Conservation (phyloP, 176 grass and related monocot species). For the Panicum miliaceum region DNA sequence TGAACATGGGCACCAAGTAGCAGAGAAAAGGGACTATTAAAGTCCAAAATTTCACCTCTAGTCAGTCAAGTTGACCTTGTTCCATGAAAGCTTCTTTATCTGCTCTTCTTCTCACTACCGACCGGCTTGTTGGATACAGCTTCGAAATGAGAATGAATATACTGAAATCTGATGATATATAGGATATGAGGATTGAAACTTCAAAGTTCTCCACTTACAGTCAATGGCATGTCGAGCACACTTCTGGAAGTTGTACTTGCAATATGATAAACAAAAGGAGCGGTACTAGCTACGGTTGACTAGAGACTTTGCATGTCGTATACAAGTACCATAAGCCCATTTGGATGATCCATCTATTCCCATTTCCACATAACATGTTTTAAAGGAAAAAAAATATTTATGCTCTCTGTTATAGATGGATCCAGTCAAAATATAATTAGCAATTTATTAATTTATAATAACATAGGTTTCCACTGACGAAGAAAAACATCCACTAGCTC, state of each 20-base stretch:
- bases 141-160: neutral
- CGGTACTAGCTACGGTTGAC: constrained; percentile 24
- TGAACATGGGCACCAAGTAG: neutral
- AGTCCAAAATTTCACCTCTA: constrained; percentile 23
- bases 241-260: neutral
- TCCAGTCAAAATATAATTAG: neutral
- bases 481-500: neutral
- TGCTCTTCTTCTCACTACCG: neutral
- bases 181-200: neutral
- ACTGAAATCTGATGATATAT: neutral
- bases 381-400: neutral
- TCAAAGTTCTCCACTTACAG: constrained; percentile 32
- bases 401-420: neutral
- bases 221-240: constrained; percentile 4
- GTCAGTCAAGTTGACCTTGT: constrained; percentile 36
- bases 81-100: neutral
- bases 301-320: neutral
- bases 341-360: neutral
- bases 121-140: neutral
- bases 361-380: neutral
- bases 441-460: neutral
- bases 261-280: constrained; percentile 17
- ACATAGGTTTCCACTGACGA: neutral
- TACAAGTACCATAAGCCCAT: neutral
- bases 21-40: neutral